Percentiles rank a stretch among this genome's conserved stretches.
Conservation (phyloP, 257 asterid species). For the Solanum acaule region DNA sequence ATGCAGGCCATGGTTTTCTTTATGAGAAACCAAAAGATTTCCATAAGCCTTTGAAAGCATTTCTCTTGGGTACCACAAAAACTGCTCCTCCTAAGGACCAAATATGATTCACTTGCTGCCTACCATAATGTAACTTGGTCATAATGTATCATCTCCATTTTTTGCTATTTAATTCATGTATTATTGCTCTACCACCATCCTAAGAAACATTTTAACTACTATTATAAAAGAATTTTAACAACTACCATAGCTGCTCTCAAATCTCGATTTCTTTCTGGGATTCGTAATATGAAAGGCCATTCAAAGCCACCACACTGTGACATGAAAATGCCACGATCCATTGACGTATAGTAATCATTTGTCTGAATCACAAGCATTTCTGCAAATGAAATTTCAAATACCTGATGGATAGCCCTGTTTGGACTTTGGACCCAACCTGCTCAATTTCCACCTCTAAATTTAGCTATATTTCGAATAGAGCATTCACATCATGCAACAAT, state of each 20-base stretch:
- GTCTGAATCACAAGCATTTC: neutral
- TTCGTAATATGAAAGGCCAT: neutral
- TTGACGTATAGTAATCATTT: no score
- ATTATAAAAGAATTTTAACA: neutral
- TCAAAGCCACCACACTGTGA: no score
- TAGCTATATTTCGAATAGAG: neutral
- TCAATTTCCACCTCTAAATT: neutral
- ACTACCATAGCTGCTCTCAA: neutral
- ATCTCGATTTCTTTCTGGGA: neutral
- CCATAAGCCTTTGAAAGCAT: slow-evolving; percentile 39
- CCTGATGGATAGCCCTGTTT: neutral
- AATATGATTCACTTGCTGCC: neutral
- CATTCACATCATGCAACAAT: neutral
- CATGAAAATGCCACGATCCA: neutral
- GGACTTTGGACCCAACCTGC: neutral
- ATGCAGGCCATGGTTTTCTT: slow-evolving; percentile 53
- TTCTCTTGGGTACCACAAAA: slow-evolving; percentile 20
- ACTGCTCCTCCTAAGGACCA: neutral
- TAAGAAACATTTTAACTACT: neutral
- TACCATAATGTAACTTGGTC: neutral
- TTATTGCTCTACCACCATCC: neutral
- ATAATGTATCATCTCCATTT: neutral
- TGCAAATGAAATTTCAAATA: no score
- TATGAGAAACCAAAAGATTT: slow-evolving; percentile 48
- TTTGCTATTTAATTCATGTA: neutral